These are phyloP conservation scores for Triticum timopheevii DNA, from an alignment of 176 grass and related monocot genomes.

Conservation along the genomic window DNA sequence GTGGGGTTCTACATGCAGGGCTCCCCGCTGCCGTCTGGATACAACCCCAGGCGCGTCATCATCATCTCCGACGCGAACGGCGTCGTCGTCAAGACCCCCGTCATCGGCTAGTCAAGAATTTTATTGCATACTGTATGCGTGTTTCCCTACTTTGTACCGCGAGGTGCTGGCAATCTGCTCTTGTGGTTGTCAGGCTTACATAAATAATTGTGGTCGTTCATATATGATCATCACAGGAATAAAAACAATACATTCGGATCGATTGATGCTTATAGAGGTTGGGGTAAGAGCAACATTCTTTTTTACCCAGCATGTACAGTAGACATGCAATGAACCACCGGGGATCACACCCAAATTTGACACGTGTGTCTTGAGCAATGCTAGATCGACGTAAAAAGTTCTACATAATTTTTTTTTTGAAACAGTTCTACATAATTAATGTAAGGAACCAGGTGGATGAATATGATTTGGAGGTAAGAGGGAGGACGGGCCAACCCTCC, in stretches of 20 bases:
- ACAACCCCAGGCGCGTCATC: conserved; percentile 16
- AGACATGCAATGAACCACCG: not conserved
- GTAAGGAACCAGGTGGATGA: too few species aligned
- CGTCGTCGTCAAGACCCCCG: conserved; percentile 23
- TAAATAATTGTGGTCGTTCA: not conserved
- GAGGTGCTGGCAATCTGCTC: not conserved
- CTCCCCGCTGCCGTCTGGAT: conserved; percentile 1
- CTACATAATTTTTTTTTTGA: too few species aligned
- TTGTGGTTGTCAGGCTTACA: not conserved
- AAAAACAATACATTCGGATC: not conserved
- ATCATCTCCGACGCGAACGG: not conserved
- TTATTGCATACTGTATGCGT: too few species aligned
- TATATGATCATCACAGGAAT: not conserved
- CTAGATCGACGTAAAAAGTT: too few species aligned
- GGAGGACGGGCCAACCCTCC: too few species aligned
- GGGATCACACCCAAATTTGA: too few species aligned
- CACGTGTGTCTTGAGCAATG: too few species aligned
- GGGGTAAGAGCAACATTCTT: not conserved
- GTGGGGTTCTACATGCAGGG: conserved; percentile 5
- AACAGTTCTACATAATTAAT: too few species aligned
- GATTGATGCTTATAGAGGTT: not conserved
- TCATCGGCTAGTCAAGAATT: conserved; percentile 15
- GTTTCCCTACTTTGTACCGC: not conserved
- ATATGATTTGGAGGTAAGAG: too few species aligned
- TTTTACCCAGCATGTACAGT: not conserved